Evolutionary conservation across 2,329 filamentous ascomycete genomes (phyloP), one percentile per base, ranked within the genome.

Genomic region (Exophiala dermatitidis): DNA sequence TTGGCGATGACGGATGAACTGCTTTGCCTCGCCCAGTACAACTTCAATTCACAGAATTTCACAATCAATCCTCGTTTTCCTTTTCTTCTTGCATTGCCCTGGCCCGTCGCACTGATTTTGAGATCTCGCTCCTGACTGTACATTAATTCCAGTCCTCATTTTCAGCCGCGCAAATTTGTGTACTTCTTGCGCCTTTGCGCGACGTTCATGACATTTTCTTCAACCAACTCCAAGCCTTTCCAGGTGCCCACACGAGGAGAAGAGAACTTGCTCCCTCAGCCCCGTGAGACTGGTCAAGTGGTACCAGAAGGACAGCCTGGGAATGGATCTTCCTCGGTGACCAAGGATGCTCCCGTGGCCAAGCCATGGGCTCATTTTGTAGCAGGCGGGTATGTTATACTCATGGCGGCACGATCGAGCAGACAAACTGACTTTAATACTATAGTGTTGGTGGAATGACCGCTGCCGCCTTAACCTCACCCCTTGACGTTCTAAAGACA

Each of bases 281-380:
- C 71, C 5, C 64, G 67, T 50, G 71, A 74, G 57, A 68, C 65
- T 19, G 71, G 70, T 10, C 69, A 68, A 52, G 64, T 68, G 26
- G 53, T 67, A 26, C 70, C 68, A 7, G 63, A 61, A 26, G 54
- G 54, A 34, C 52, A 56, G 31, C 50, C 41, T 48, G 49, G 58
- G 56, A 31, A 62, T 63, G 50, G 49, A 56, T 40, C 50, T 48
- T 40, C 50, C 47, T 12, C 59, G 57, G 48, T 62, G 56, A 57
- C 57, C 36, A 56, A 57, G 48, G 37, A 59, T 19, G 63, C 69
- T 55, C 69, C 83, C 12, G 73, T 68, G 67, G 73, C 69, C 64
- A 90, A 90, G 70, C 90, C 89, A 69, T 95, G 89, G 86, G 87
- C 90, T 57, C 90, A 95, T 75, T 85, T 96, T 65, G 80, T 95